Base-by-base conservation (phyloP, 1,139 yeast species). In the Blastobotrys capitulatus region DNA sequence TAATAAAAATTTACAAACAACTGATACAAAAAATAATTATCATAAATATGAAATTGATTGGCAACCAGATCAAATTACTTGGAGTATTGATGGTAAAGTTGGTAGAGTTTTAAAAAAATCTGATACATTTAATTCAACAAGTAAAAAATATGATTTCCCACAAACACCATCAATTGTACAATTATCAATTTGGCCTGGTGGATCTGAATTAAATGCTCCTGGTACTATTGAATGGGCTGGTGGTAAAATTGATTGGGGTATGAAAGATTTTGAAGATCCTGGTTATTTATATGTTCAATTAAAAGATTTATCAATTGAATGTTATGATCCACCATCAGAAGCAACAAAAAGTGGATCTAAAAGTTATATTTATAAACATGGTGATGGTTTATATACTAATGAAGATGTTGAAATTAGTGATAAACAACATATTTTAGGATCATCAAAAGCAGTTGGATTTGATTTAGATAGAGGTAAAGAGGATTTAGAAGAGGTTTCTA, bases 201-300 rank as follows among this genome's bases (percentile, higher is more conserved):
- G 97, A 53, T 77, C 76, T 53, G 69, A 79, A 25, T 60, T 74
- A 44, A 79, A 78, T 63, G 81, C 80, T 35, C 68, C 72, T 42
- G 97, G 97, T 65, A 90, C 97, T 16, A 75, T 83, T 56, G 84
- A 78, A 57, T 90, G 97, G 97, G 95, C 97, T 36, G 97, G 97
- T 64, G 97, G 97, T 63, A 71, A 62, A 6, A 79, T 89, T 52
- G 78, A 88, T 71, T 90, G 97, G 97, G 70, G 83, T 65, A 76
- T 92, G 31, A 67, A 74, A 6, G 96, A 88, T 67, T 79, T 88
- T 54, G 60, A 73, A 53, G 72, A 84, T 52, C 78, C 83, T 46
- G 96, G 97, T 26, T 89, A 88, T 71, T 83, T 80, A 69, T 87
- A 80, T 63, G 82, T 86, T 36, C 74, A 78, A 53, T 60, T 89